Percentiles rank a stretch among this genome's conserved stretches.
These are phyloP conservation scores for Puccinia hordei DNA, from an alignment of 1,284 basidiomycete species.

Conservation along the genomic window DNA sequence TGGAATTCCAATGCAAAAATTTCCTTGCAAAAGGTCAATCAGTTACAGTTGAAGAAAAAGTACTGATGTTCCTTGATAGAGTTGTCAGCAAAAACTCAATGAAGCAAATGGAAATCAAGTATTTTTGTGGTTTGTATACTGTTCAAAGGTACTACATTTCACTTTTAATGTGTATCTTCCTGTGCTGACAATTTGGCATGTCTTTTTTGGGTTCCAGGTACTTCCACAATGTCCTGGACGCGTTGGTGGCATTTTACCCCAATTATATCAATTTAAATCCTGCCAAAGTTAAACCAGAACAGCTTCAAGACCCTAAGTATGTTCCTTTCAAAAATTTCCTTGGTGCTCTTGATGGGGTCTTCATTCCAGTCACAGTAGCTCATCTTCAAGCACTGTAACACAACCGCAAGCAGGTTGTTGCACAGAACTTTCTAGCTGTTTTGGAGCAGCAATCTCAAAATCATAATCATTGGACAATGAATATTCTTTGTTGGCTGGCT, in stretches of 20 bases:
- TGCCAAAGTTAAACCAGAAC: background rate
- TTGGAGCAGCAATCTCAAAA: background rate
- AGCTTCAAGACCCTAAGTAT: background rate
- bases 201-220: background rate
- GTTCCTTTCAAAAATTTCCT: background rate
- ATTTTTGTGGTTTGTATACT: background rate
- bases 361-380: background rate
- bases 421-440: constrained; percentile 5
- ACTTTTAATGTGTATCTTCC: background rate
- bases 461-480: background rate
- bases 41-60: background rate
- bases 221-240: background rate
- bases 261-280: background rate
- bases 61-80: constrained; percentile 9
- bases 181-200: background rate
- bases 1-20: background rate
- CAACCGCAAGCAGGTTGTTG: background rate
- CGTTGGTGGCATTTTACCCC: background rate
- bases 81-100: background rate
- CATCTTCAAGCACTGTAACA: background rate
- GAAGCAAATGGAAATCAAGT: background rate
- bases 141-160: background rate
- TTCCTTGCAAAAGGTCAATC: background rate
- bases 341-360: constrained; percentile 1
- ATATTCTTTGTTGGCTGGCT: background rate